Conservation (phyloP, 2,329 filamentous ascomycete species). For the Xylaria sp. region DNA sequence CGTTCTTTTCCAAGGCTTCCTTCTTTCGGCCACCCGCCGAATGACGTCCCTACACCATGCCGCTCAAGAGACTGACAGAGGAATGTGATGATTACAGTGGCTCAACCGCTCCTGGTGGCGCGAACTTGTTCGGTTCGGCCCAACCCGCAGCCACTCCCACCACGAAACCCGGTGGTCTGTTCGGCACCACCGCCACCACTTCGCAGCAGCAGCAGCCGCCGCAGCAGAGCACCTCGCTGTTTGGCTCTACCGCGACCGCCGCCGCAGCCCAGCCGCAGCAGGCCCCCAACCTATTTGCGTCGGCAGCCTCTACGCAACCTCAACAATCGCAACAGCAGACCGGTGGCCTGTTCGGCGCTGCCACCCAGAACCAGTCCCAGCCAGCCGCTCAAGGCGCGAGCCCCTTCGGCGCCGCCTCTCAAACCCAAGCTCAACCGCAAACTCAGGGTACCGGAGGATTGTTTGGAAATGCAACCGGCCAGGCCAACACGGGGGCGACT, state of each 20-base stretch:
- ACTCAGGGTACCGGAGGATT: conserved; percentile 36
- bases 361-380: conserved; percentile 35
- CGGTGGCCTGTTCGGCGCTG: conserved; percentile 43
- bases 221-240: conserved; percentile 48
- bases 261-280: conserved; percentile 42
- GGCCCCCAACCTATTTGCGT: conserved; percentile 50
- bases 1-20: too few relatives aligned
- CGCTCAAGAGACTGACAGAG: conserved; percentile 38
- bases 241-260: conserved; percentile 45
- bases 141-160: conserved; percentile 39
- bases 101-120: conserved; percentile 51
- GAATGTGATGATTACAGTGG: conserved; percentile 40
- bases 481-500: conserved; percentile 35
- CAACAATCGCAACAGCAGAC: conserved; percentile 37
- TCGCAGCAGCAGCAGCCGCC: conserved; percentile 45
- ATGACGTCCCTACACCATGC: conserved; percentile 26
- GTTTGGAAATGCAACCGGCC: conserved; percentile 43
- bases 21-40: neutral
- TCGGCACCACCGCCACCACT: conserved; percentile 43
- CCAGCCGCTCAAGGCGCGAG: too few relatives aligned
- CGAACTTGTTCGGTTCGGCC: conserved; percentile 48
- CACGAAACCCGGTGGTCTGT: conserved; percentile 48
- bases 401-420: conserved; percentile 42
- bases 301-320: conserved; percentile 43
- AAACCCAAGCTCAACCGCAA: conserved; percentile 35